phyloP scores from a whole-genome alignment of 1,139 yeast species.

The Nakaseomyces nivariensis region DNA sequence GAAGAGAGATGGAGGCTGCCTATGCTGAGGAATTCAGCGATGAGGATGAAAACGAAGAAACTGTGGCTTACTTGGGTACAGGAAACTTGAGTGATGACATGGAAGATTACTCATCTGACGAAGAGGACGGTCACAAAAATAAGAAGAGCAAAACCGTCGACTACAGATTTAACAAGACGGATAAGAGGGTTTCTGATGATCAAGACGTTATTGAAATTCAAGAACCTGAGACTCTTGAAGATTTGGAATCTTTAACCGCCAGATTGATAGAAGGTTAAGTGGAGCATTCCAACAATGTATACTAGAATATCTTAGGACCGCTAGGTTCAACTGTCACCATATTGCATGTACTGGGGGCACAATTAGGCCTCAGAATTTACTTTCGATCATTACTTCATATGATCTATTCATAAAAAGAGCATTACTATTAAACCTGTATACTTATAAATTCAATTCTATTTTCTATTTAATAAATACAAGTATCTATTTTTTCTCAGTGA shows the following conservation, averaged over 20 bases:
- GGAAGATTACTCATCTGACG: slow-evolving; percentile 32
- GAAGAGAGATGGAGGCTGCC: slow-evolving; percentile 40
- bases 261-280: slow-evolving; percentile 36
- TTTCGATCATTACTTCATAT: not conserved
- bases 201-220: slow-evolving; percentile 58
- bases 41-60: slow-evolving; percentile 18
- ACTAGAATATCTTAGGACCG: not conserved
- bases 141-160: slow-evolving; percentile 36
- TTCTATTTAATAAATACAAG: slow-evolving; percentile 26
- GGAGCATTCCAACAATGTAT: not conserved
- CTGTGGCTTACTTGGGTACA: slow-evolving; percentile 26
- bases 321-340: not conserved
- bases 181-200: slow-evolving; percentile 24
- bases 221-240: slow-evolving; percentile 85
- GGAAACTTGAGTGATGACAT: slow-evolving; percentile 32
- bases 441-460: not conserved
- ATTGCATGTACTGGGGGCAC: not conserved
- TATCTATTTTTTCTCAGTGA: slow-evolving; percentile 63
- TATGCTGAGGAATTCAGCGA: slow-evolving; percentile 28
- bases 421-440: not conserved
- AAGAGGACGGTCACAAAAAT: slow-evolving; percentile 37
- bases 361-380: not conserved
- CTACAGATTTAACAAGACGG: slow-evolving; percentile 46
- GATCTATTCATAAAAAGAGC: not conserved
- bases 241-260: slow-evolving; percentile 82